Evolutionary conservation across 108 stramenopile species (phyloP).

Genomic region (Skeletonema potamos): DNA sequence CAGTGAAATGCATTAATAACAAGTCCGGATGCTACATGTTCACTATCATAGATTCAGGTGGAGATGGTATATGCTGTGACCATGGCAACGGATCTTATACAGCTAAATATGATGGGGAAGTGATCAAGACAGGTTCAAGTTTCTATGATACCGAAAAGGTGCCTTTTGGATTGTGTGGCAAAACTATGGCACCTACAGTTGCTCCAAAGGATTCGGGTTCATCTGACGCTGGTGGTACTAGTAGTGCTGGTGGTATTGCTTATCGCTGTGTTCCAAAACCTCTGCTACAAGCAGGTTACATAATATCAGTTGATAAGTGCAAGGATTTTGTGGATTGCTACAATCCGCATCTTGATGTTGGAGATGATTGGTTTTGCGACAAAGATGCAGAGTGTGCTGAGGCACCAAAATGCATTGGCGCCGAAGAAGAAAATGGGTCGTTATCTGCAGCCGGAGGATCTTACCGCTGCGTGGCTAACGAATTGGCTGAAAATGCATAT

Average conservation of each 20-base stretch:
- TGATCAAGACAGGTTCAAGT: constrained; percentile 12
- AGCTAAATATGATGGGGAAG: constrained; percentile 21
- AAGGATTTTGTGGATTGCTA: constrained; percentile 19
- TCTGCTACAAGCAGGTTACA: constrained; percentile 12
- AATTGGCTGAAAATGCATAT: constrained; percentile 25
- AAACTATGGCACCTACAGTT: background rate
- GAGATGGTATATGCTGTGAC: constrained; percentile 51
- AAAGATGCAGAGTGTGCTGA: constrained; percentile 16
- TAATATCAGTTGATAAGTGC: constrained; percentile 4
- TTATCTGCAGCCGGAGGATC: background rate
- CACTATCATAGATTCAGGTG: constrained; percentile 34
- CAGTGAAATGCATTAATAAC: constrained; percentile 29
- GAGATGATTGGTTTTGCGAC: constrained; percentile 34
- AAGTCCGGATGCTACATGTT: constrained; percentile 36
- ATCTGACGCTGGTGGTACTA: background rate
- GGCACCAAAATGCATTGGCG: constrained; percentile 3
- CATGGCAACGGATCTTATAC: constrained; percentile 36
- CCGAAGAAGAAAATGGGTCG: background rate
- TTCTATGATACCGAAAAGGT: constrained; percentile 35
- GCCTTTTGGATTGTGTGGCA: constrained; percentile 24
- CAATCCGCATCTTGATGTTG: constrained; percentile 16
- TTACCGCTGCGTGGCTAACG: background rate
- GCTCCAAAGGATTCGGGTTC: background rate
- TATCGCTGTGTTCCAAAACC: constrained; percentile 8
- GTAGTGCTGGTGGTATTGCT: background rate